phyloP scores from a whole-genome alignment of 169 alveolate genomes.

The Neospora caninum region DNA sequence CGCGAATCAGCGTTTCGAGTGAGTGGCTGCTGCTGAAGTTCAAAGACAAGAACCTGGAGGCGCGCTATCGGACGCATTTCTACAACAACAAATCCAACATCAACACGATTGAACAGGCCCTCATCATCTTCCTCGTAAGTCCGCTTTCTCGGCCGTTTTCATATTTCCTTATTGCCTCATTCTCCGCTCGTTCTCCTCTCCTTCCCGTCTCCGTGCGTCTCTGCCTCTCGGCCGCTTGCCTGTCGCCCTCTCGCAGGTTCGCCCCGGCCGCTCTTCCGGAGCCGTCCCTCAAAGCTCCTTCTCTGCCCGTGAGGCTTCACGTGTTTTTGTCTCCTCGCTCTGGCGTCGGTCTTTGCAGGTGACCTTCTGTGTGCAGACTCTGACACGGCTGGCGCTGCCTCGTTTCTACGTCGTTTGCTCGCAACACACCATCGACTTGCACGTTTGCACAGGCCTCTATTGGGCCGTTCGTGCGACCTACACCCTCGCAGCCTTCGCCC shows the following conservation, averaged over 20 bases:
- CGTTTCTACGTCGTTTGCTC: slow-evolving; percentile 77
- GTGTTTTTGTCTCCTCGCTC: too few species aligned
- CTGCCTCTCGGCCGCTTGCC: not conserved
- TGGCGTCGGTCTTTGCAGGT: slow-evolving; percentile 59
- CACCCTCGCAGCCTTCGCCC: slow-evolving; percentile 79
- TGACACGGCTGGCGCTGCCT: slow-evolving; percentile 81
- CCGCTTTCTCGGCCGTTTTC: not conserved
- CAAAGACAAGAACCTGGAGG: slow-evolving; percentile 85
- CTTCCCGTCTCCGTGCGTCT: not conserved
- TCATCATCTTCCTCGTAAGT: slow-evolving; percentile 83
- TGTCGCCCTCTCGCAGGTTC: too few species aligned
- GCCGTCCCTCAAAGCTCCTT: too few species aligned
- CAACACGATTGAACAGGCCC: slow-evolving; percentile 86
- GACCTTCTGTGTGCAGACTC: slow-evolving; percentile 85
- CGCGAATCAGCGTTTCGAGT: slow-evolving; percentile 57
- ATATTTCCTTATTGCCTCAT: not conserved
- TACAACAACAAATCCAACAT: slow-evolving; percentile 85
- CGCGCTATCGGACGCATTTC: slow-evolving; percentile 83
- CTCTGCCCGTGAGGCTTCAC: too few species aligned
- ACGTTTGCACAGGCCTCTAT: slow-evolving; percentile 70
- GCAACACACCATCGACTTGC: not conserved
- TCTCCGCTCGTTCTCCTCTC: not conserved
- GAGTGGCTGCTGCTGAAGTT: slow-evolving; percentile 81
- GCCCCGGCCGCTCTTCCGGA: too few species aligned
- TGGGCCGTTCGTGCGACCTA: slow-evolving; percentile 90